phyloP scores from a whole-genome alignment of 192 early-diverging fungal genomes.

The Backusella parvicylindrica region DNA sequence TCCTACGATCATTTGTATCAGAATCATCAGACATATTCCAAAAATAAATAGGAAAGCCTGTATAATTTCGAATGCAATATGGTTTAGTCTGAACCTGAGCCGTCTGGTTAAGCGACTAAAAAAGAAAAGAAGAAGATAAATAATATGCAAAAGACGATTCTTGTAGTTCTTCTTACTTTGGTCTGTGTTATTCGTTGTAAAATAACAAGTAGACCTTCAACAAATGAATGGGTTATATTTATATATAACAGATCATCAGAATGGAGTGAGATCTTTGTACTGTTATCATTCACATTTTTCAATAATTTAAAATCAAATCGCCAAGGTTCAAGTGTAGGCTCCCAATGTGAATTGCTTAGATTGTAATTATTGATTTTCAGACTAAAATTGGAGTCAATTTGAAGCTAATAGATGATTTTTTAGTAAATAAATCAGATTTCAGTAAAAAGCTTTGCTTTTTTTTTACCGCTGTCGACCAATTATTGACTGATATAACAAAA shows the following conservation, averaged over 20 bases:
- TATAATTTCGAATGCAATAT: slow-evolving; percentile 75
- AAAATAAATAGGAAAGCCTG: slow-evolving; percentile 70
- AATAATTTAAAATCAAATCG: slow-evolving; percentile 45
- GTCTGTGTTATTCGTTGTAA: slow-evolving; percentile 42
- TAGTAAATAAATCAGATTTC: not conserved
- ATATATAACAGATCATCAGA: slow-evolving; percentile 63
- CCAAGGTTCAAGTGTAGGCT: slow-evolving; percentile 82
- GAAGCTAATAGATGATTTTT: slow-evolving; percentile 24
- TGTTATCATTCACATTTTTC: slow-evolving; percentile 9
- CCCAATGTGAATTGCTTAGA: slow-evolving; percentile 87
- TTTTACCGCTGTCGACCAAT: slow-evolving; percentile 61
- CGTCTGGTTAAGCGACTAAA: slow-evolving; percentile 11
- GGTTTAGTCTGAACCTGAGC: slow-evolving; percentile 37
- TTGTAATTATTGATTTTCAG: slow-evolving; percentile 79
- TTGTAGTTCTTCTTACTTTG: not conserved
- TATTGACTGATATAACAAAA: slow-evolving; percentile 59
- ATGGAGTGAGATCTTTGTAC: slow-evolving; percentile 48
- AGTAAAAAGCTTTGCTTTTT: slow-evolving; percentile 6
- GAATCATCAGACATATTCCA: slow-evolving; percentile 61
- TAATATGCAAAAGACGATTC: not conserved
- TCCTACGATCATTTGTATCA: slow-evolving; percentile 42
- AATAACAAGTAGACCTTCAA: slow-evolving; percentile 39
- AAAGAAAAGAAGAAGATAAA: not conserved
- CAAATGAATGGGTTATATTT: slow-evolving; percentile 67
- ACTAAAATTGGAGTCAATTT: slow-evolving; percentile 51